Base-by-base conservation (phyloP, 352 stramenopile species). In the Globisporangium mamillatum region DNA sequence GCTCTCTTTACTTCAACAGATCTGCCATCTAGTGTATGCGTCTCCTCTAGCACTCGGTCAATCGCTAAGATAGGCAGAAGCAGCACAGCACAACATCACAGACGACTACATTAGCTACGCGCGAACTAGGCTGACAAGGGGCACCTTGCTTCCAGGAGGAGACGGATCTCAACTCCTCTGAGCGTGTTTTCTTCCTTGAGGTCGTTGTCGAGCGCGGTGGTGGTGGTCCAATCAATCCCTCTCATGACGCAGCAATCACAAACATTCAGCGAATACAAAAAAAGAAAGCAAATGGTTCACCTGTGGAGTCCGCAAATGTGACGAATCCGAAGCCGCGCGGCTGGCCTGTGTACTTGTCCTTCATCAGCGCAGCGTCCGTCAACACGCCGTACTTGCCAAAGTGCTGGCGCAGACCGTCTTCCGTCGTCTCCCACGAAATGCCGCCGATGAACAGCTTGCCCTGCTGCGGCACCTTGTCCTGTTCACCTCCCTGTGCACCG, bases 261-360 rank as follows among this genome's bases (percentile, higher is more conserved):
- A 24, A 25, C n/a, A 41, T 8, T 41, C 34, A 64, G 6, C 27
- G 63, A 62, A 32, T 20, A 25, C 16, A 60, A 44, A 65, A 29
- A 20, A n/a, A 58, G 12, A 66, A 38, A 46, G 18, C 59, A 57
- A 65, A 4, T 44, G 48, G 18, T 60, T 22, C 89, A 96, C 89
- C 88, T 91, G 84, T 75, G 16, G 84, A 68, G 69, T 97, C 91
- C n/a, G 86, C 89, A 67, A 97, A 98, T 69, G 91, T 97, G 46
- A 98, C 92, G 68, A 98, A 98, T 60, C 92, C 93, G 66, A 98
- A 98, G 54, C 93, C 93, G 38, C 93, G 80, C 41, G 92, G 90
- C 71, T 97, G 86, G 36, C 91, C 92, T 41, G 92, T 97, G 79
- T 94, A 96, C 75, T 96, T 96, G 84, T 98, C 91, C 75, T 96